Percentiles rank a stretch among this genome's conserved stretches.
phyloP scores from a whole-genome alignment of 192 early-diverging fungal genomes.

The Spinellus fusiger region DNA sequence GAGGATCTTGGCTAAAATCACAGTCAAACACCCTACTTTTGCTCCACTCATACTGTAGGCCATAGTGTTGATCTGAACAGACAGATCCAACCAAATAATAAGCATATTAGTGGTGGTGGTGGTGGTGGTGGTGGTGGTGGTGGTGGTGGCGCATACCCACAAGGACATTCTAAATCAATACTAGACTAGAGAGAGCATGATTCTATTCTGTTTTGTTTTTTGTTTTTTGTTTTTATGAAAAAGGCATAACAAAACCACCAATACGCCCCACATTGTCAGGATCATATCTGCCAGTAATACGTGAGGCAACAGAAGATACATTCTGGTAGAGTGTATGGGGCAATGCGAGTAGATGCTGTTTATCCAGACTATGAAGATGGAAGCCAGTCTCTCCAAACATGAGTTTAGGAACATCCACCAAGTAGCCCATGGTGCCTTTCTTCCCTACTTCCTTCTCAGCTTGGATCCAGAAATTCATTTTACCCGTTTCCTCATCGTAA shows the following conservation, averaged over 20 bases:
- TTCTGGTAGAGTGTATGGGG: neutral
- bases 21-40: too few species aligned
- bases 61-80: too few species aligned
- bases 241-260: slow-evolving; percentile 44
- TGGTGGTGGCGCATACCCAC: too few species aligned
- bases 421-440: slow-evolving; percentile 32
- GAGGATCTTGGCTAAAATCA: too few species aligned
- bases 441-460: slow-evolving; percentile 26
- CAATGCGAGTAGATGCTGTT: slow-evolving; percentile 1
- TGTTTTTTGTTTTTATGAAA: slow-evolving; percentile 15
- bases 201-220: neutral
- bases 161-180: too few species aligned
- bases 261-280: neutral
- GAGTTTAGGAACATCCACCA: slow-evolving; percentile 30
- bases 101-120: too few species aligned
- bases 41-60: too few species aligned
- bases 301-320: neutral
- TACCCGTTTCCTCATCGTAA: slow-evolving; percentile 18
- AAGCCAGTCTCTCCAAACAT: slow-evolving; percentile 25
- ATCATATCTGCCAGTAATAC: neutral
- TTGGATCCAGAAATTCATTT: slow-evolving; percentile 32
- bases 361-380: slow-evolving; percentile 13
- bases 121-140: too few species aligned
- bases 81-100: too few species aligned
- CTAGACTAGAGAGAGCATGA: neutral